Percentiles rank a stretch among this genome's conserved stretches.
Evolutionary conservation across 2,329 filamentous ascomycete species (phyloP).

Genomic region (Fusarium humuli): DNA sequence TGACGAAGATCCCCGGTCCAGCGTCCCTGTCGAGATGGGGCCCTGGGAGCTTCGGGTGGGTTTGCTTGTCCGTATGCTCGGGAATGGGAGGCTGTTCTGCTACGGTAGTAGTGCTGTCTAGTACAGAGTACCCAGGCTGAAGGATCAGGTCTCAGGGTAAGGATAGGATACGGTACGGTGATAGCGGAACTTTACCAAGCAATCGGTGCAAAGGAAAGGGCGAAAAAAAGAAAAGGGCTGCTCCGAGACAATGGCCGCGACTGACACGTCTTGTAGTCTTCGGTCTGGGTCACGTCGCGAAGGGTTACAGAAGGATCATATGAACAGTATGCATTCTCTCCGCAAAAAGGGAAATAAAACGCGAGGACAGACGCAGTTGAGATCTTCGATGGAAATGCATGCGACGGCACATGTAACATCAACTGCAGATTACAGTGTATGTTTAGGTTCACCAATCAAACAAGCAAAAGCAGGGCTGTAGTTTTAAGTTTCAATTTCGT

Average conservation of each 20-base stretch:
- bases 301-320: conserved; percentile 9
- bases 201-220: conserved; percentile 1
- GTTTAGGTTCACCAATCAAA: background rate
- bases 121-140: conserved; percentile 19
- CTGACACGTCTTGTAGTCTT: background rate
- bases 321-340: conserved; percentile 1
- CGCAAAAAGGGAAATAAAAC: conserved; percentile 7
- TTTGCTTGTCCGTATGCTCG: conserved; percentile 13
- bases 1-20: conserved; percentile 19
- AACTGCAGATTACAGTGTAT: background rate
- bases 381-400: background rate
- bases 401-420: background rate
- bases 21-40: conserved; percentile 32
- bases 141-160: conserved; percentile 25
- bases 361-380: background rate
- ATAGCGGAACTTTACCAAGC: conserved; percentile 28
- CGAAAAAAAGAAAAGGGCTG: background rate
- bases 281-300: background rate
- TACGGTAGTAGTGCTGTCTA: background rate
- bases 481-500: background rate
- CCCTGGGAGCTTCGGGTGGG: conserved; percentile 24
- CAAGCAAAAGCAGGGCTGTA: background rate
- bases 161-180: background rate
- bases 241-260: conserved; percentile 35
- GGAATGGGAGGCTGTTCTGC: conserved; percentile 6